phyloP scores from a whole-genome alignment of 2,329 filamentous ascomycete species.

The Mycosphaerelloides madeirae region DNA sequence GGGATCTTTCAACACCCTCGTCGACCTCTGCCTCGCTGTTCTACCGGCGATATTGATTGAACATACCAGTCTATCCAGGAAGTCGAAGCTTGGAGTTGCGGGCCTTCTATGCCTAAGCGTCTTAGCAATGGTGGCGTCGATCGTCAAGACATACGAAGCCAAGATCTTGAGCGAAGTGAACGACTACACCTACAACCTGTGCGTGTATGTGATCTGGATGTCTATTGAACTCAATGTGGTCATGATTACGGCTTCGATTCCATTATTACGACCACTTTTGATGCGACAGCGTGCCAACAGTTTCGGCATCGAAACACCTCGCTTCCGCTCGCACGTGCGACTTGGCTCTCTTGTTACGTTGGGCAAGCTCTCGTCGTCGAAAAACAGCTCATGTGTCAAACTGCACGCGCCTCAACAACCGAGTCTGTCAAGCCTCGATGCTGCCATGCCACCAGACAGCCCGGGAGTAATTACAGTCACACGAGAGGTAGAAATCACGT shows the following conservation, averaged over 20 bases:
- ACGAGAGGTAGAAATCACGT: constrained; percentile 13
- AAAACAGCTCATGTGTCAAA: background rate
- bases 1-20: constrained; percentile 28
- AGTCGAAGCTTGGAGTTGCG: constrained; percentile 23
- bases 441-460: constrained; percentile 8
- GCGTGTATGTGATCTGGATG: constrained; percentile 26
- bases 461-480: constrained; percentile 13
- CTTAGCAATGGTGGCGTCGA: constrained; percentile 28
- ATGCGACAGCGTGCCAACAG: background rate
- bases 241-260: constrained; percentile 29
- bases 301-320: constrained; percentile 3
- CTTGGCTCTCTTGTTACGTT: constrained; percentile 3
- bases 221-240: constrained; percentile 34
- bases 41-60: constrained; percentile 29
- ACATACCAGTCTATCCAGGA: constrained; percentile 24
- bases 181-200: constrained; percentile 29
- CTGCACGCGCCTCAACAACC: constrained; percentile 2
- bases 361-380: constrained; percentile 10
- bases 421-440: constrained; percentile 13
- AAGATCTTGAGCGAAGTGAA: constrained; percentile 21
- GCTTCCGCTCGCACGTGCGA: constrained; percentile 9
- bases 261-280: constrained; percentile 27
- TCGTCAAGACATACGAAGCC: constrained; percentile 30
- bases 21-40: constrained; percentile 27
- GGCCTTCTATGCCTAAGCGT: constrained; percentile 26